Evolutionary conservation across 805 yeast species (phyloP).

Genomic region (Metschnikowia gelsemii): DNA sequence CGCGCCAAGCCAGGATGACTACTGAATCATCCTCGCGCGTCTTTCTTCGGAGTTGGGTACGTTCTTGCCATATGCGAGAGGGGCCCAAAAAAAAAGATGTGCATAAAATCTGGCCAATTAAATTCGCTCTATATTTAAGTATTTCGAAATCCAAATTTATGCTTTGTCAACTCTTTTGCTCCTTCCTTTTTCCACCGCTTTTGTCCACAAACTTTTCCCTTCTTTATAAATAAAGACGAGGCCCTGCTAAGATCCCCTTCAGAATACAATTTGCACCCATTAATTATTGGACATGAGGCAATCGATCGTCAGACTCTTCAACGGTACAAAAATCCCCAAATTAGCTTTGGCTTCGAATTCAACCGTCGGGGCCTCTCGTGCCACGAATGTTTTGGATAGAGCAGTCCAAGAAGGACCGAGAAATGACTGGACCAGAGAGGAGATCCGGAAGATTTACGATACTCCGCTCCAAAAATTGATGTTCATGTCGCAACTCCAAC

Average conservation of each 20-base stretch:
- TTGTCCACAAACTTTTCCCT: background rate
- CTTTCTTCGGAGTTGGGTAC: slow-evolving; percentile 9
- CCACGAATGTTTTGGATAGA: slow-evolving; percentile 3
- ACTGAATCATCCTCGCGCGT: slow-evolving; percentile 8
- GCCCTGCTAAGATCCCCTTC: background rate
- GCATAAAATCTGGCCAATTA: slow-evolving; percentile 5
- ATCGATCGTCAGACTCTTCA: slow-evolving; percentile 6
- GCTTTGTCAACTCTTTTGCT: background rate
- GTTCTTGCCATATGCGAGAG: slow-evolving; percentile 4
- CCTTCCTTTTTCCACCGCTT: background rate
- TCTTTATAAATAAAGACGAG: background rate
- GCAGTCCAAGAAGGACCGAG: slow-evolving; percentile 14
- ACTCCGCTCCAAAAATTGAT: slow-evolving; percentile 66
- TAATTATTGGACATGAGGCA: slow-evolving; percentile 1
- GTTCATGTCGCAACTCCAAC: slow-evolving; percentile 61
- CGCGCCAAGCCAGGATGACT: slow-evolving; percentile 8
- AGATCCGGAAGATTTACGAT: slow-evolving; percentile 58
- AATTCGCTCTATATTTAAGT: background rate
- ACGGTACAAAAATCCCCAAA: background rate
- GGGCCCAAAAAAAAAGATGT: slow-evolving; percentile 4
- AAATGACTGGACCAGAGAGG: slow-evolving; percentile 57
- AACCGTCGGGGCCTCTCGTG: background rate
- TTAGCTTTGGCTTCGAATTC: background rate
- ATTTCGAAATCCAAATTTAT: background rate
- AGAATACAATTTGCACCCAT: slow-evolving; percentile 6